Evolutionary conservation across 306 rosid genomes (phyloP).

Genomic region (Gastrolobium bilobum): DNA sequence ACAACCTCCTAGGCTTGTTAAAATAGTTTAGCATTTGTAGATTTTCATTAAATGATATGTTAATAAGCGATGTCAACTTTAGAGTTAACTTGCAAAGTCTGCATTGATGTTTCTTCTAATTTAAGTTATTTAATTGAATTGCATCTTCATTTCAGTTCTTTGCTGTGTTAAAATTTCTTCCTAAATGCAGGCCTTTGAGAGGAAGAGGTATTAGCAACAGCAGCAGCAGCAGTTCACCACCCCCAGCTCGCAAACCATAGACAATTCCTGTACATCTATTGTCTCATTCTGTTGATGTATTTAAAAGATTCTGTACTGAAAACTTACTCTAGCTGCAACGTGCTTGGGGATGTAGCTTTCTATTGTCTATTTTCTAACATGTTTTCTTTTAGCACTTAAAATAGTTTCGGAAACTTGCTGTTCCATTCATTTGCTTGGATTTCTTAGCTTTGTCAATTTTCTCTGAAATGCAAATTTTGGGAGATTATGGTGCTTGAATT

Average conservation of each 20-base stretch:
- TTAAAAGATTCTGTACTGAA: constrained; percentile 32
- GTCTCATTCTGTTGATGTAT: constrained; percentile 42
- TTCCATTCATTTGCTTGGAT: constrained; percentile 18
- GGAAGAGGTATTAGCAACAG: constrained; percentile 91
- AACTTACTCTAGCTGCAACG: constrained; percentile 34
- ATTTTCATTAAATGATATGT: constrained; percentile 12
- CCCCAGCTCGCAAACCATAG: constrained; percentile 78
- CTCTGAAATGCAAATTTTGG: constrained; percentile 23
- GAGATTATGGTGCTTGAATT: constrained; percentile 5
- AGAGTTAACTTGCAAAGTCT: neutral
- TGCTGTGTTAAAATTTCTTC: neutral
- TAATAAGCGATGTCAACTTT: neutral
- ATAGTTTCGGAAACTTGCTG: constrained; percentile 24
- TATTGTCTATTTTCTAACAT: constrained; percentile 8
- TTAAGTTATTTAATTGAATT: constrained; percentile 1
- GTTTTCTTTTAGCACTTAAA: constrained; percentile 31
- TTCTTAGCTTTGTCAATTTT: constrained; percentile 28
- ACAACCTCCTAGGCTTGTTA: neutral
- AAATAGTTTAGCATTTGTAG: neutral
- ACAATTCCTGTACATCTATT: constrained; percentile 25
- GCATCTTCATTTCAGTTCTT: constrained; percentile 13
- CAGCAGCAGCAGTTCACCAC: constrained; percentile 92
- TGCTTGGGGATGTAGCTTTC: constrained; percentile 35
- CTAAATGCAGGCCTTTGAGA: constrained; percentile 74
- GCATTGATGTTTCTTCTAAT: neutral